A percentile compares a stretch with the other conserved stretches of the same genome.
Evolutionary conservation across 371 early-diverging fungal species (phyloP).

Genomic region (Batkoa obscura): DNA sequence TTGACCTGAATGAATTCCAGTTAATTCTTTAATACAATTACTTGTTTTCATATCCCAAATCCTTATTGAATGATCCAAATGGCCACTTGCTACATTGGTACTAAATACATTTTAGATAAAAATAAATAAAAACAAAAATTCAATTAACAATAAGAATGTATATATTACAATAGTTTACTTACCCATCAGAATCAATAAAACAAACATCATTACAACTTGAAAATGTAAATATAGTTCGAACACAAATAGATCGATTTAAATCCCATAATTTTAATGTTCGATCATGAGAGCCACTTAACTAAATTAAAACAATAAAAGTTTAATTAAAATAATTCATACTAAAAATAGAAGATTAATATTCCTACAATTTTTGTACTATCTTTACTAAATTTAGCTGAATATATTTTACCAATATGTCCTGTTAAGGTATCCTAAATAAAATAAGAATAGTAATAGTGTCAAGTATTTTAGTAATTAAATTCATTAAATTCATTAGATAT

Average conservation of each 20-base stretch:
- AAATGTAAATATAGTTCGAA: constrained; percentile 74
- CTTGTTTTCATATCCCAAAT: constrained; percentile 81
- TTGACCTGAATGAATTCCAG: constrained; percentile 68
- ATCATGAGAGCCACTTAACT: constrained; percentile 88
- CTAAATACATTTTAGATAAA: constrained; percentile 9
- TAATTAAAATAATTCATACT: too few species aligned
- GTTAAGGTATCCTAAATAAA: constrained; percentile 64
- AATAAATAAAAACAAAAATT: constrained; percentile 1
- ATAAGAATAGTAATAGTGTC: background rate
- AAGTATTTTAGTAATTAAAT: background rate
- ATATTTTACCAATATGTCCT: constrained; percentile 89
- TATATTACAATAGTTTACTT: background rate
- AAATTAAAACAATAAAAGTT: too few species aligned
- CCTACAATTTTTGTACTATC: constrained; percentile 57
- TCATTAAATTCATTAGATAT: constrained; percentile 8
- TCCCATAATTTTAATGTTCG: constrained; percentile 93
- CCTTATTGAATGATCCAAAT: constrained; percentile 76
- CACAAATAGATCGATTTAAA: constrained; percentile 38
- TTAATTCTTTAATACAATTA: constrained; percentile 58
- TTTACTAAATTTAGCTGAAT: constrained; percentile 60
- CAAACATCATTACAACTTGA: constrained; percentile 87
- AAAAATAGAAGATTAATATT: background rate
- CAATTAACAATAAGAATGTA: background rate
- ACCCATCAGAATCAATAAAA: constrained; percentile 66
- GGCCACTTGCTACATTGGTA: constrained; percentile 66